Evolutionary conservation across 345 rosid species (phyloP), one percentile per base, ranked within the genome.

Genomic region (Camelina hispida): DNA sequence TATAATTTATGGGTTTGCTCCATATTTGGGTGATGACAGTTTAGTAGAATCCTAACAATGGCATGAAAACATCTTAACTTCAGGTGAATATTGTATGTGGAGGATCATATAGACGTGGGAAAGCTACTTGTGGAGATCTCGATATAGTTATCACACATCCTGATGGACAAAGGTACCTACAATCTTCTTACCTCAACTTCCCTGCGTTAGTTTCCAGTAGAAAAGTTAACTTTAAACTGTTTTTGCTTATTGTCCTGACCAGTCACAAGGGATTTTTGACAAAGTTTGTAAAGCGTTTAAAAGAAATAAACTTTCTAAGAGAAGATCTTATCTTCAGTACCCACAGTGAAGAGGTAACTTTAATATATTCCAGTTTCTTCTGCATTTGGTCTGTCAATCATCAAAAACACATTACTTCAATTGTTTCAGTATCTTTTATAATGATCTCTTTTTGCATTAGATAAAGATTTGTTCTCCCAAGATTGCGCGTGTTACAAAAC

Each of bases 21-120:
- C 62, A 5, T 22, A 9, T 20, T 20, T 54, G 52, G 16, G 1
- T 65, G 62, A 38, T 28, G 7, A 18, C 18, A 34, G 0, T 69
- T 46, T 8, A 12, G 2, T 54, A 23, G 23, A 56, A 77, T 42
- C 57, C 53, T 37, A 23, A 62, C 30, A 10, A 63, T 40, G 66
- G 6, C 17, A 55, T n/a, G 69, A 0, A 64, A 40, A 22, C 32
- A 47, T 73, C 28, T 83, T 51, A 74, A 54, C 59, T 80, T 75
- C 62, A 92, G 99, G 93, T 87, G 69, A 11, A 59, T 63, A 82
- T 95, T 79, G 76, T 89, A 44, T 95, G 99, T 62, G 97, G 97
- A 71, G 99, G 97, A 78, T 95, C 99, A 71, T 95, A 86, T 62
- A 92, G 97, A 81, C 97, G 97, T 66, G 99, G 99, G 72, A 95